Base-by-base conservation (phyloP, 2,329 filamentous ascomycete species). In the Monosporascus cannonballus region DNA sequence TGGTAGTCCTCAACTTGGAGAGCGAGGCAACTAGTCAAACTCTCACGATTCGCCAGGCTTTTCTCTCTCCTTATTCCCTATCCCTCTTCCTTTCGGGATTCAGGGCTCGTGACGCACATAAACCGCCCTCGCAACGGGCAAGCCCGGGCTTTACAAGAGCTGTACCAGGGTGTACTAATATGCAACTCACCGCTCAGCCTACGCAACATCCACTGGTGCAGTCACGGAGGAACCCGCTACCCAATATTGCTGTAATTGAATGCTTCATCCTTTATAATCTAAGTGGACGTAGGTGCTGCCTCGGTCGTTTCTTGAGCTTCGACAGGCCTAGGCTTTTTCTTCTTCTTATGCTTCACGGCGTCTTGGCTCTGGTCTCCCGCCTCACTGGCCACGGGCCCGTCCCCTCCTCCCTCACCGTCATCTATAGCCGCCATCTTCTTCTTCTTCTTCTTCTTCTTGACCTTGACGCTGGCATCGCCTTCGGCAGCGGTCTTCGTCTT, bases 361-460 rank as follows among this genome's bases (percentile, higher is more conserved):
- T 56, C 51, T 17, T 55, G 53, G 2, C 51, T 51, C 8, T n/a
- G 47, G 11, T 41, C 51, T 15, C 47, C 56, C 22, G 39, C 48
- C 6, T 47, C 48, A 11, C 15, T 36, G 38, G n/a, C 25, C 5
- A 39, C 11, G 38, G 66, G 63, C 27, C 62, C 61, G n/a, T 3
- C 20, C 7, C 25, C 20, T 68, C 68, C 52, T 65, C 67, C 64
- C 51, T 62, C 42, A 8, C 57, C 61, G 27, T 66, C 53, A 48
- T 66, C 54, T 51, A 55, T 50, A 41, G 24, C 51, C 51, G 56
- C 41, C 39, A 65, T 71, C 59, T 74, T 77, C 66, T 76, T 81
- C 64, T 74, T 77, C 66, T 76, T 81, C 64, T 79, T 83, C 68
- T 78, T 81, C 41, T 67, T 67, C 62, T 75, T 76, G 51, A 73